Base-by-base conservation (phyloP, 768 basidiomycete genomes). In the Macrocybe gigantea region DNA sequence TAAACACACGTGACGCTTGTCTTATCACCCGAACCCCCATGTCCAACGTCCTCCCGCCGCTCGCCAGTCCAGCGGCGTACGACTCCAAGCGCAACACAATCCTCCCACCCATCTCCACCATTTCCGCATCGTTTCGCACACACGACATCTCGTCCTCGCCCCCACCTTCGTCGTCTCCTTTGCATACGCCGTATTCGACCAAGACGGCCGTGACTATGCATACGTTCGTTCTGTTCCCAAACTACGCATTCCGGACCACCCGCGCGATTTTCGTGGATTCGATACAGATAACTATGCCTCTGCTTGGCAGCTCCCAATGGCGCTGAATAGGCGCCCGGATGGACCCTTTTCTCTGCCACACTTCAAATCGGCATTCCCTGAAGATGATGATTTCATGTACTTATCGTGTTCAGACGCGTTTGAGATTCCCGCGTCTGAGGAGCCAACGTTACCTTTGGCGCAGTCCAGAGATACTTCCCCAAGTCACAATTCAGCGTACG, bases 1-100 rank as follows among this genome's bases (percentile, higher is more conserved):
- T 53, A 45, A 31, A 45, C 40, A 14, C 73, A 73, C 72, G 73
- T 73, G 72, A 75, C 55, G 38, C 36, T 43, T 59, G 60, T 66
- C 64, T 73, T 72, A 73, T 74, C 72, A 66, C 63, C 64, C 55
- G 54, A 65, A 73, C 72, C 45, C 50, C 61, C 72, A 74, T 73
- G 71, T 70, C 66, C 53, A 55, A 62, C 56, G 51, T 41, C 43
- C 60, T 58, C 38, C 63, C 62, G 49, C 55, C 66, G 38, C 58
- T 59, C 52, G 53, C 57, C 34, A 51, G 60, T 43, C 57, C 59
- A 44, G 50, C 52, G 38, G 52, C 52, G 30, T 51, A 48, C 53
- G 22, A 22, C 22, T 22, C 22, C 22, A 22, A 22, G 4, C 22
- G 22, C 22, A 22, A 22, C 22, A 22, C 22, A 22, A 22, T 22